Evolutionary conservation across 129 eudicot species (phyloP), one percentile per base, ranked within the genome.

Genomic region (Helichrysum umbraculigerum): DNA sequence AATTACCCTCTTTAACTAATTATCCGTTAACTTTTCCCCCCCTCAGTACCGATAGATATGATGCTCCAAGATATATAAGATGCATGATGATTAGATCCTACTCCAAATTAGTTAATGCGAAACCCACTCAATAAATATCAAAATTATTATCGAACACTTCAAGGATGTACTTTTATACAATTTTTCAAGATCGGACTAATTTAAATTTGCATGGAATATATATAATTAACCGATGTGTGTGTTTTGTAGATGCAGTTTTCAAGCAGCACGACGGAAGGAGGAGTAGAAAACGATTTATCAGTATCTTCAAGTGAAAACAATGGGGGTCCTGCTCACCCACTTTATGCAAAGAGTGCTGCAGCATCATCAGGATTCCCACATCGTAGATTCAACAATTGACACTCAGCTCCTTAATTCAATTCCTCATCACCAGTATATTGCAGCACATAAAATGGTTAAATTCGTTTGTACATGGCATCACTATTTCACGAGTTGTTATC

Each of bases 321-420:
- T 80, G 72, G 78, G 37, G 28, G 28, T 25, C 28, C 28, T 25
- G 28, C 28, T 25, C 75, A 73, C 74, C 94, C 80, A 71, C 15
- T 84, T 42, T 84, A 76, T 76, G 87, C 88, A 66, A 83, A 79
- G 62, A 57, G 79, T 87, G 93, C 94, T 89, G 96, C 97, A 95
- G 99, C 97, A 95, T 95, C 99, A 91, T 95, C 99, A 95, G 92
- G 99, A 95, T 95, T 91, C 97, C 96, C 85, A 67, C 91, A 79
- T 17, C 83, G 72, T 66, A 77, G 76, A 82, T 72, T 82, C 63
- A 77, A 56, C 39, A 59, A 60, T 33, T 78, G 42, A 82, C 14
- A 19, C 8, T 9, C 19, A 42, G n/a, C n/a, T n/a, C n/a, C n/a
- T n/a, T n/a, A n/a, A n/a, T 22, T 0, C 47, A 21, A 37, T 17